Base-by-base conservation (phyloP, 2,329 filamentous ascomycete species). In the Colletotrichum limetticola region DNA sequence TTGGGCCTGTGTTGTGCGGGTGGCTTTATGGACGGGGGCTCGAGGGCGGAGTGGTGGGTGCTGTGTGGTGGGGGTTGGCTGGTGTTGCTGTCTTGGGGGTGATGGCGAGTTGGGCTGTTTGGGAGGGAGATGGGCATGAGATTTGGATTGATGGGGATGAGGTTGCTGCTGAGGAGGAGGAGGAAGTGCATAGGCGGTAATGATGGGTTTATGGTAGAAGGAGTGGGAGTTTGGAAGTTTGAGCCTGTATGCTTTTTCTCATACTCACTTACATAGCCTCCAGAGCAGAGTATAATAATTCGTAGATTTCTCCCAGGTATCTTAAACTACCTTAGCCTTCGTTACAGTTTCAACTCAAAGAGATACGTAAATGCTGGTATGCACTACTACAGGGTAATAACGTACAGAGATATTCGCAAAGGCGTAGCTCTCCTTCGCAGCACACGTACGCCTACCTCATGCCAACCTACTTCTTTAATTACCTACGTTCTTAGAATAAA, bases 71-170 rank as follows among this genome's bases (percentile, higher is more conserved):
- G 90, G 83, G 83, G 0, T 78, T 92, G 53, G 85, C 85, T 12
- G 80, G 81, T 3, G 82, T 91, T 8, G 89, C 89, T 0, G 74
- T 88, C 0, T 80, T 83, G 26, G 88, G 87, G 0, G 79, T 86
- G 22, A 71, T 88, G 5, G 86, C 87, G 5, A 91, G 88, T 66
- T 85, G 86, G 76, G 86, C 88, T 72, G 88, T 92, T 9, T 83
- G 82, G 64, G 91, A 93, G 75, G 91, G 91, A 0, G 83, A 91
- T 76, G 91, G 91, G 0, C 90, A 92, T 78, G 91, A 92, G 79
- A 89, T 93, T 58, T 85, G 90, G 84, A 78, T 93, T 2, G 89
- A 91, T 32, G 91, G 90, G 0, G 91, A 92, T 74, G 86, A 89
- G 32, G 87, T 88, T 16, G 61, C 46, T 37, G 61, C 46, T 37